Evolutionary conservation across 169 alveolate genomes (phyloP), one percentile per base, ranked within the genome.

Genomic region (Plasmodium yoelii): DNA sequence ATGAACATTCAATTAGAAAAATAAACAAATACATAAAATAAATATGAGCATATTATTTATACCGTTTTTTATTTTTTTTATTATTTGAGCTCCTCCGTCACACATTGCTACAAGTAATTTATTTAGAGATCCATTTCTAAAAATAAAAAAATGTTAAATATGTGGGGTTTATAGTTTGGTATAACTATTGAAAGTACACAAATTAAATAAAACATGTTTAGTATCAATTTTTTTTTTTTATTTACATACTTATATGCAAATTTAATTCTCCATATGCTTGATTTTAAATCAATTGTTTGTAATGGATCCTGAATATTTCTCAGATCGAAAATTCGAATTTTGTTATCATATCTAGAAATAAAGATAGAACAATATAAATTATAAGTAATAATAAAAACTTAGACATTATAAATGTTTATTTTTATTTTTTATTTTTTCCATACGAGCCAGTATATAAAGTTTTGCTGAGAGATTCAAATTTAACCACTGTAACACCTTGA

Each of bases 201-300:
- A 18, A 15, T n/a, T 44, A 68, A 68, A 18, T 7, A 5, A 42
- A 18, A 68, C 10, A 47, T 18, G 57, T 26, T 15, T 28, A 71
- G 7, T 34, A 0, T 7, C 10, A 34, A 24, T 56, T 57, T 57
- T 6, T 57, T 49, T 49, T 49, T 51, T 51, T 51, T 51, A 13
- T 51, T 51, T 51, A 5, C 19, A 1, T 56, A 80, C 90, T 80
- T 80, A 59, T 80, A 80, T 59, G 68, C 55, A 60, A 80, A 80
- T 46, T 80, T 80, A 39, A 80, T 34, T 42, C 90, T 67, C 90
- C 90, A 80, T 39, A 80, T 80, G 90, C 73, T 53, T n/a, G 90
- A 80, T 47, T 80, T 67, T 49, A 80, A 77, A 49, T 80, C 82
- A 28, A 80, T 47, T 46, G 46, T 67, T 80, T 47, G 80, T 8